Percentiles rank a stretch among this genome's conserved stretches.
These are phyloP conservation scores for Fusarium sp. DNA, from an alignment of 2,329 filamentous ascomycete species.

Conservation along the genomic window DNA sequence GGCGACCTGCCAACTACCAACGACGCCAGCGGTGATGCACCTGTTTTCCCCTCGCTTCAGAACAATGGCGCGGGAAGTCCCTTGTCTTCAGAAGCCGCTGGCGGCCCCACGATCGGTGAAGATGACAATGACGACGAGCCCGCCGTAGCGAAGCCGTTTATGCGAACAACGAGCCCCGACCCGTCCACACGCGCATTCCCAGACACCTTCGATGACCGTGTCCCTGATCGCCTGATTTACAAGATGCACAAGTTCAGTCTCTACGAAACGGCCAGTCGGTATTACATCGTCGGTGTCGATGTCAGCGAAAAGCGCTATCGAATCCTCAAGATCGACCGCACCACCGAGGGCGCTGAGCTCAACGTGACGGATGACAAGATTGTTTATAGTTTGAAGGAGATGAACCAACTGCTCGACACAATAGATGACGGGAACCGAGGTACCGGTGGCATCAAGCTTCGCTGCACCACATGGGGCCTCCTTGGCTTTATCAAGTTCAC, in stretches of 20 bases:
- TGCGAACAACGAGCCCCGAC: constrained; percentile 64
- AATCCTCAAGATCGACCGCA: constrained; percentile 94
- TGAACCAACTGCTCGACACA: constrained; percentile 90
- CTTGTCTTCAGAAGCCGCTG: constrained; percentile 38
- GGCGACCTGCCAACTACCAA: constrained; percentile 23
- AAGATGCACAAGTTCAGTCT: constrained; percentile 97
- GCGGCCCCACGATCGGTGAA: constrained; percentile 45
- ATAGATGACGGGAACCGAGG: constrained; percentile 95
- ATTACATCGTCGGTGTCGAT: constrained; percentile 94
- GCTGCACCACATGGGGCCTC: constrained; percentile 91
- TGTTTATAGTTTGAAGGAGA: constrained; percentile 90
- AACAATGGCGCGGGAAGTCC: constrained; percentile 48
- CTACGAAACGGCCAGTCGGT: constrained; percentile 92
- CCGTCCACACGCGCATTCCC: constrained; percentile 44
- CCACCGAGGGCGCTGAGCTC: constrained; percentile 77
- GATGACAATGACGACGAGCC: constrained; percentile 68
- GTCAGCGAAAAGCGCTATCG: constrained; percentile 88
- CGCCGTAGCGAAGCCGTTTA: constrained; percentile 65
- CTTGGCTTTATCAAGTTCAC: constrained; percentile 97
- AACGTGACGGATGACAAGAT: constrained; percentile 94
- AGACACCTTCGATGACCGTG: constrained; percentile 47
- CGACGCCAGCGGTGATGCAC: constrained; percentile 36
- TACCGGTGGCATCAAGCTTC: constrained; percentile 88
- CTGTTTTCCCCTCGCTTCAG: constrained; percentile 49
- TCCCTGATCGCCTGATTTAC: constrained; percentile 55